Evolutionary conservation across 768 basidiomycete species (phyloP).

Genomic region (Lentinula raphanica): DNA sequence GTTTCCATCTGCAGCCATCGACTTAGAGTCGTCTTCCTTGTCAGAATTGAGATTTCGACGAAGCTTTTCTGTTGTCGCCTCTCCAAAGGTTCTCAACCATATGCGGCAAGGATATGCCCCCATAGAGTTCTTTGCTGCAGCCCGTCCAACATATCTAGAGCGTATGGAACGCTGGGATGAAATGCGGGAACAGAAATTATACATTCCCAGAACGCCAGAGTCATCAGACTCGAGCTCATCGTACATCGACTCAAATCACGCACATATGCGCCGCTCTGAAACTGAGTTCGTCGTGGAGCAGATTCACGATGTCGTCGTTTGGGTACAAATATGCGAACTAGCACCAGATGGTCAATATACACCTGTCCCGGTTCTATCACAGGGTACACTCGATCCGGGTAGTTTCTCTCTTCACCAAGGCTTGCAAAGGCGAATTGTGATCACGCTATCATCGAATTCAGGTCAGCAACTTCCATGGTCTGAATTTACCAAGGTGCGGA

Average conservation of each 20-base stretch:
- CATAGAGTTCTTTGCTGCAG: constrained; percentile 85
- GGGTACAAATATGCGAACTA: constrained; percentile 83
- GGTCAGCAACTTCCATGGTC: constrained; percentile 88
- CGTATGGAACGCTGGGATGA: constrained; percentile 93
- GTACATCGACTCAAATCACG: constrained; percentile 37
- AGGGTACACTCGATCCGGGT: constrained; percentile 72
- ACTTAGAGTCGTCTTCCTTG: constrained; percentile 65
- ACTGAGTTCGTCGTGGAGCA: constrained; percentile 87
- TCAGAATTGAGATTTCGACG: constrained; percentile 83
- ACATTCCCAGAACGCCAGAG: constrained; percentile 30
- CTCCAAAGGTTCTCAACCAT: constrained; percentile 67
- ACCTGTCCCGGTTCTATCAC: constrained; percentile 78
- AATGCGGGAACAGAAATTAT: constrained; percentile 69
- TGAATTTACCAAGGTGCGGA: constrained; percentile 65
- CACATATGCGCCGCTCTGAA: constrained; percentile 89
- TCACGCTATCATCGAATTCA: constrained; percentile 82
- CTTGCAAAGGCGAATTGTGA: constrained; percentile 73
- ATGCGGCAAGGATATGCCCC: constrained; percentile 75
- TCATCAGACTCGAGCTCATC: constrained; percentile 18
- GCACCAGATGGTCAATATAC: constrained; percentile 78
- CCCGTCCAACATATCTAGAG: constrained; percentile 79
- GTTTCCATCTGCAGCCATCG: constrained; percentile 68
- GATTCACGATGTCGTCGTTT: constrained; percentile 85
- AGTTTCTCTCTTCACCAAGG: constrained; percentile 91
- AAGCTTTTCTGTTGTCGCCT: constrained; percentile 72